These are phyloP conservation scores for Candida nanaspora DNA, from an alignment of 805 yeast species.

Conservation along the genomic window DNA sequence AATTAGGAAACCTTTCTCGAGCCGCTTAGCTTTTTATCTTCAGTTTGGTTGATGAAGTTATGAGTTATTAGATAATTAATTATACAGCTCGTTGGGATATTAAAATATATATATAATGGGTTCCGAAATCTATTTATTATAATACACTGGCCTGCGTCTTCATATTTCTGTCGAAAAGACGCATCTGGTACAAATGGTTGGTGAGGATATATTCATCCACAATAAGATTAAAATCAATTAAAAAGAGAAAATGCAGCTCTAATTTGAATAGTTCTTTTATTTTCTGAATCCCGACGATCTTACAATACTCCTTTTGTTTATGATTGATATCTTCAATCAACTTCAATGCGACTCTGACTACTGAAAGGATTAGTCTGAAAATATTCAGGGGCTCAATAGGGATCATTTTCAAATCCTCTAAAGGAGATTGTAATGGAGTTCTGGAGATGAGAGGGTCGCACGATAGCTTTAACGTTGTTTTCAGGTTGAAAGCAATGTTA, in stretches of 20 bases:
- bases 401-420: slow-evolving; percentile 12
- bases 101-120: no score
- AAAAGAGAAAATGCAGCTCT: slow-evolving; percentile 33
- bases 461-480: slow-evolving; percentile 1
- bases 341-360: slow-evolving; percentile 32
- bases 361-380: slow-evolving; percentile 32
- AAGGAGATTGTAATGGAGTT: slow-evolving; percentile 5
- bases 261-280: slow-evolving; percentile 30
- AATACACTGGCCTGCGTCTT: background rate
- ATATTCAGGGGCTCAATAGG: slow-evolving; percentile 30
- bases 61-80: no score
- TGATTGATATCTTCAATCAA: slow-evolving; percentile 38
- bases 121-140: no score
- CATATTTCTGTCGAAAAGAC: slow-evolving; percentile 11
- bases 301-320: slow-evolving; percentile 34
- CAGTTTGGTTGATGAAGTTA: no score
- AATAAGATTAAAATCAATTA: slow-evolving; percentile 33
- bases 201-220: slow-evolving; percentile 28
- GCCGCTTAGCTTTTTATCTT: background rate
- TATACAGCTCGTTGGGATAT: no score
- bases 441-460: background rate
- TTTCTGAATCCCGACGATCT: slow-evolving; percentile 36
- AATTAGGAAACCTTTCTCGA: no score
- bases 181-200: slow-evolving; percentile 26
- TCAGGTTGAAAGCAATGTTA: slow-evolving; percentile 21